A percentile compares a stretch with the other conserved stretches of the same genome.
These are phyloP conservation scores for Aquilaria agallochum DNA, from an alignment of 441 rosid genomes.

Conservation along the genomic window DNA sequence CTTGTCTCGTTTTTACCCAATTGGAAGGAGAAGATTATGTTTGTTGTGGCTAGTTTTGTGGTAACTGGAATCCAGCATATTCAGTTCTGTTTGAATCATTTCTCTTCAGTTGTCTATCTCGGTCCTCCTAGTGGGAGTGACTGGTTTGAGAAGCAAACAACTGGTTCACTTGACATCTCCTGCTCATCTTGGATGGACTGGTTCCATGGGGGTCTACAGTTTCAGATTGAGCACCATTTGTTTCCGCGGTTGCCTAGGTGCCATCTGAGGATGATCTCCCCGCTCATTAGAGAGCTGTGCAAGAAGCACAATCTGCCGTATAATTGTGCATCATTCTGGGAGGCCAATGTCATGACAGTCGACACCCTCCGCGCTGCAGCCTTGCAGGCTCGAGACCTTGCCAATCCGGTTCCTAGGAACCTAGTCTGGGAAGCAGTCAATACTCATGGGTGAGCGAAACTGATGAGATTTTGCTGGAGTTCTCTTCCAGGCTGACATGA, in stretches of 20 bases:
- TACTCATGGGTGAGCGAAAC: conserved; percentile 49
- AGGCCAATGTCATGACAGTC: conserved; percentile 51
- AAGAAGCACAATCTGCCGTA: conserved; percentile 64
- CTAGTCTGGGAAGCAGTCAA: conserved; percentile 76
- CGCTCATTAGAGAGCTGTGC: conserved; percentile 59
- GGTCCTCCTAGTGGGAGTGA: conserved; percentile 52
- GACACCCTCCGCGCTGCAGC: conserved; percentile 47
- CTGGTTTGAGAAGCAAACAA: conserved; percentile 66
- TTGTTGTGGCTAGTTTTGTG: conserved; percentile 43
- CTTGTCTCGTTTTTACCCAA: conserved; percentile 61
- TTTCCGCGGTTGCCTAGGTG: conserved; percentile 65
- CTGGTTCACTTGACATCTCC: conserved; percentile 44
- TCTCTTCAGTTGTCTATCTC: conserved; percentile 49
- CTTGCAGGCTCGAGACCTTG: conserved; percentile 56
- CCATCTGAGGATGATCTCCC: conserved; percentile 54
- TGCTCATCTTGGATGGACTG: conserved; percentile 71
- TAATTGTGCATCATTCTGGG: conserved; percentile 41
- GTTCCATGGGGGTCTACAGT: conserved; percentile 77
- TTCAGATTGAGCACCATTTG: conserved; percentile 68
- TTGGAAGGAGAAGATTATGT: conserved; percentile 54
- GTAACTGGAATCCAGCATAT: conserved; percentile 63
- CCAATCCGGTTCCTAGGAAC: conserved; percentile 49
- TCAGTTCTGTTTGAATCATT: conserved; percentile 71
- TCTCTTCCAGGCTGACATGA: no score
- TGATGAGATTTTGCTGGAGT: conserved; percentile 8